Evolutionary conservation across 495 filamentous ascomycete species (phyloP), one percentile per base, ranked within the genome.

Genomic region (Penicillium waksmanii): DNA sequence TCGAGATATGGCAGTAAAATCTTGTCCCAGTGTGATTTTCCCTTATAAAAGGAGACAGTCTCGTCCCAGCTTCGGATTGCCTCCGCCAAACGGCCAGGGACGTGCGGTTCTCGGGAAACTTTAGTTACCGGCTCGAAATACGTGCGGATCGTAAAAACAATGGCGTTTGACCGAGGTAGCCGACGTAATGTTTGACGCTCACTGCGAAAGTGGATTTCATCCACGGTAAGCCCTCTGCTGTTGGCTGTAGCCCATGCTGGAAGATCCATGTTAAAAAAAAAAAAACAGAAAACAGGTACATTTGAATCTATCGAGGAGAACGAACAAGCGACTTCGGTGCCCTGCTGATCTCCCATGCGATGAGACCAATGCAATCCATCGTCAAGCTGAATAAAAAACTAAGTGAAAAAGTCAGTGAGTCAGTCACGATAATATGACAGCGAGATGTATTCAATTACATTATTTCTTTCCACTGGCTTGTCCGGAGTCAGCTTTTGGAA

Each of bases 1-100:
- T 92, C 89, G 60, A 93, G 63, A 75, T 86, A 93, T 66, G 89
- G 87, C 31, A 92, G 67, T 66, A 93, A 68, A 0, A 92, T 83
- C 27, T 88, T 83, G 48, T 82, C 77, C 68, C 88, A 92, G 55
- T 75, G 78, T 50, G 88, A 88, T 72, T 81, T 85, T 1, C 90
- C 89, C 75, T 91, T 91, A 62, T 93, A 92, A 69, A 70, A 78
- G 40, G 81, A 81, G 5, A 92, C 89, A 69, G 90, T 87, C 25
- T 89, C 84, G 2, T 86, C 86, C 90, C 89, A 92, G 72, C 85
- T 91, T 51, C 89, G 73, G 6, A 89, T 75, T 11, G 86, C 87
- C 56, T 84, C 85, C 23, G 85, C 85, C 59, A 89, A 61, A 40
- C 87, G 68, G 0, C 87, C 86, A 0, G 87, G 87, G 3, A 88